Evolutionary conservation across 176 grass and related monocot species (phyloP), one percentile per base, ranked within the genome.

Genomic region (Musa troglodytarum): DNA sequence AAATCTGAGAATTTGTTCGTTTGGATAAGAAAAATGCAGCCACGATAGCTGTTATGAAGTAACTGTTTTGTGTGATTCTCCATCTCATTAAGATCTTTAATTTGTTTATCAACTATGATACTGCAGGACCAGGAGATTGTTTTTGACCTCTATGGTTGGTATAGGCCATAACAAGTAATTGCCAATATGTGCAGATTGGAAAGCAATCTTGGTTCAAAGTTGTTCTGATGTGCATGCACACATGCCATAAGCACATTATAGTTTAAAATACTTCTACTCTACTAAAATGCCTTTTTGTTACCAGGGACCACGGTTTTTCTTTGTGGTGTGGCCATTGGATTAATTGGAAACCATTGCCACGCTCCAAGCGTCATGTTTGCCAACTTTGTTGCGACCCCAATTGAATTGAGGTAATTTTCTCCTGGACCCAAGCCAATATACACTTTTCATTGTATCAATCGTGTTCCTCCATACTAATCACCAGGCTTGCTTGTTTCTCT

Each of bases 221-320:
- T 17, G 3, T 61, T 17, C 17, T 61, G 16, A n/a, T 61, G 19
- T 61, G n/a, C n/a, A n/a, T 61, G 2, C 6, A 19, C 17, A 61
- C 15, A 61, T 61, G n/a, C 3, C 19, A n/a, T 20, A 20, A n/a
- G 19, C 4, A 43, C 34, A 43, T 20, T 20, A 6, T 61, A 61
- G 13, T 12, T 61, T 61, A 61, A 61, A n/a, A 61, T 20, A 61
- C 16, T 61, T n/a, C 0, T 61, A 20, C 17, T 61, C 16, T 2
- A 2, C 25, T 52, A 51, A 43, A 43, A 43, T 20, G 15, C 50
- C 34, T 71, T 69, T n/a, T 16, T 85, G 28, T 73, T 73, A 74
- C 20, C 43, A 99, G 95, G 95, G 54, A 94, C 90, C 15, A 99
- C 95, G 11, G 88, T 94, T 66, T 69, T 99, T 77, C 91, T 99